Percentiles rank a stretch among this genome's conserved stretches.
Evolutionary conservation across 176 grass and related monocot genomes (phyloP).

Genomic region (Lolium multiflorum): DNA sequence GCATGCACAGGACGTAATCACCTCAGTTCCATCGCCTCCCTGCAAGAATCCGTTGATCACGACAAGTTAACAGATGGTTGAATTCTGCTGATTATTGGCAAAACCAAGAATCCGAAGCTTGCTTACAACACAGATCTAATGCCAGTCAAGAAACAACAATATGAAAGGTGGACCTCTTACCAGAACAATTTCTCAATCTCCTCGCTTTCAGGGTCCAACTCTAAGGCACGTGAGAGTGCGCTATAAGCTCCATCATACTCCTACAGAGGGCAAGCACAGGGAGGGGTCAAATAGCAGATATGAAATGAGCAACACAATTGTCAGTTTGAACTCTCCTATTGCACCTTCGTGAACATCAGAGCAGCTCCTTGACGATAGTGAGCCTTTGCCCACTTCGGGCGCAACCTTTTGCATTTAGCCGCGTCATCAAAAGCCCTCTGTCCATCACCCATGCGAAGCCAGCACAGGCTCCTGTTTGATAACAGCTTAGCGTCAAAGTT

Average conservation of each 20-base stretch:
- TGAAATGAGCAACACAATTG: background rate
- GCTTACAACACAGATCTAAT: background rate
- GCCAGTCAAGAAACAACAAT: background rate
- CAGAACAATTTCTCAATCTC: background rate
- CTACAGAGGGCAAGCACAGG: background rate
- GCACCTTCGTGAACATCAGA: slow-evolving; percentile 40
- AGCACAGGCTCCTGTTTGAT: slow-evolving; percentile 63
- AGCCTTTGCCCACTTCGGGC: slow-evolving; percentile 47
- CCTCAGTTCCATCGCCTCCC: background rate
- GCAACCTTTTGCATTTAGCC: slow-evolving; percentile 18
- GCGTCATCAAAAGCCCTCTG: slow-evolving; percentile 44
- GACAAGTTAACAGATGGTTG: background rate
- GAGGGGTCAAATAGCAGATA: background rate
- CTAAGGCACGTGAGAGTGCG: background rate
- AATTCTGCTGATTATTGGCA: background rate
- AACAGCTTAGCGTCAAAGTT: slow-evolving; percentile 31
- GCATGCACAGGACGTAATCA: background rate
- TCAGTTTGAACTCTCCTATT: background rate
- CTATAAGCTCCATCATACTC: background rate
- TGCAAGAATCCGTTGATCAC: background rate
- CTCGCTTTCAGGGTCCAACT: background rate
- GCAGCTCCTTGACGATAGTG: slow-evolving; percentile 45
- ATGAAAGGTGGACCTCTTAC: background rate
- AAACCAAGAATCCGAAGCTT: background rate
- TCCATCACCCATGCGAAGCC: slow-evolving; percentile 53